These are phyloP conservation scores for Piper longum DNA, from an alignment of 164 flowering plant genomes.

Conservation along the genomic window DNA sequence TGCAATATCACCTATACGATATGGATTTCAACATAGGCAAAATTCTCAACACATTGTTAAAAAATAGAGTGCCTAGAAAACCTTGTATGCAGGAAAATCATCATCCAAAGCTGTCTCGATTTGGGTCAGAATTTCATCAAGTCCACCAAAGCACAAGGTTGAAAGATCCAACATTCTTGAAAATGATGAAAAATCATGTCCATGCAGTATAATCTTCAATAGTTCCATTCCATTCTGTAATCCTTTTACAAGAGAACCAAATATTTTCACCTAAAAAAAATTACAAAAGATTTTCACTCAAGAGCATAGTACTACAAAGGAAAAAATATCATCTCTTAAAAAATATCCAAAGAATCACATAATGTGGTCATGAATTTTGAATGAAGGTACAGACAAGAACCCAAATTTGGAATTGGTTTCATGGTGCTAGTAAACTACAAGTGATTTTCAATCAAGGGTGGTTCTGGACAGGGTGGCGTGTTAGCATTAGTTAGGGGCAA, in stretches of 20 bases:
- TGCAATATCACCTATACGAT: neutral
- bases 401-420: no score
- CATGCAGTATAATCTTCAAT: constrained; percentile 36
- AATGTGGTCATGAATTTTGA: no score
- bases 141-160: constrained; percentile 25
- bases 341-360: no score
- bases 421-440: no score
- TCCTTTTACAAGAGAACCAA: constrained; percentile 85
- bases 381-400: no score
- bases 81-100: constrained; percentile 80
- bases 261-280: constrained; percentile 55
- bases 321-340: neutral
- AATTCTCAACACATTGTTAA: no score
- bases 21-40: neutral
- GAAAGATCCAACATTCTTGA: constrained; percentile 42
- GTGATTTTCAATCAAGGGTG: no score
- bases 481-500: no score
- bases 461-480: no score
- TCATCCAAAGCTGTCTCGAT: constrained; percentile 85
- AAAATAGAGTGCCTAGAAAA: constrained; percentile 9
- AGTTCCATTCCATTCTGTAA: constrained; percentile 51
- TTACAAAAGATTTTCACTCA: neutral
- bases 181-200: constrained; percentile 17
- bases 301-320: neutral
- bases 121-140: constrained; percentile 54